These are phyloP conservation scores for Geranium incanum DNA, from an alignment of 441 rosid genomes.

Conservation along the genomic window DNA sequence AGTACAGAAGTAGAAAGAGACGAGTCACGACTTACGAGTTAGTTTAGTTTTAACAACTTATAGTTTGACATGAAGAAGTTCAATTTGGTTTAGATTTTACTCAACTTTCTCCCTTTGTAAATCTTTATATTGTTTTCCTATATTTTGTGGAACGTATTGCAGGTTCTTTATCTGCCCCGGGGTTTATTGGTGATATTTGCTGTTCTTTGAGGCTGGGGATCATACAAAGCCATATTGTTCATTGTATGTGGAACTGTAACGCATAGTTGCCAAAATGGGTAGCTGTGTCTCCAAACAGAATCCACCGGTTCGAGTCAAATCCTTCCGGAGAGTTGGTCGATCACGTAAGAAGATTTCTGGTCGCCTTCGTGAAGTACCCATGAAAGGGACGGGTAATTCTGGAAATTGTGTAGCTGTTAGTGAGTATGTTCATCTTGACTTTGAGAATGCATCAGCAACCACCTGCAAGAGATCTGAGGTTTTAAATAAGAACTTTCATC, in stretches of 20 bases:
- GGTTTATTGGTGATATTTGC: neutral
- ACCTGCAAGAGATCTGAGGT: slow-evolving; percentile 61
- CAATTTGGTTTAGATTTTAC: neutral
- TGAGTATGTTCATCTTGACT: slow-evolving; percentile 59
- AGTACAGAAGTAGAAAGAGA: no score
- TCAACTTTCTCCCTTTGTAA: neutral
- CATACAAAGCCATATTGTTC: neutral
- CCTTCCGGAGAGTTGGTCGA: slow-evolving; percentile 29
- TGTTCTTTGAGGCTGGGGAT: neutral
- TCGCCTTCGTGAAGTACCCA: slow-evolving; percentile 41
- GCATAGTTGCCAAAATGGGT: slow-evolving; percentile 44
- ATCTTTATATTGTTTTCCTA: neutral
- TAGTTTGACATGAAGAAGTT: neutral
- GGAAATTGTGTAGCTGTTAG: slow-evolving; percentile 45
- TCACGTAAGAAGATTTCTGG: slow-evolving; percentile 47
- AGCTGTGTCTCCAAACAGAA: slow-evolving; percentile 57
- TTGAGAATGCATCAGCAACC: slow-evolving; percentile 49
- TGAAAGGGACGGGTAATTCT: slow-evolving; percentile 42
- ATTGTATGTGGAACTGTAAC: slow-evolving; percentile 1
- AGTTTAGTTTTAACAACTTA: neutral
- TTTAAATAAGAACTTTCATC: slow-evolving; percentile 52
- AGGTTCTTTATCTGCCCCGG: neutral
- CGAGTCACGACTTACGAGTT: neutral
- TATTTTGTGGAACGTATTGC: neutral
- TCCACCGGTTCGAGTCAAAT: slow-evolving; percentile 21